Evolutionary conservation across 306 rosid species (phyloP).

Genomic region (Dalbergia cultrata): DNA sequence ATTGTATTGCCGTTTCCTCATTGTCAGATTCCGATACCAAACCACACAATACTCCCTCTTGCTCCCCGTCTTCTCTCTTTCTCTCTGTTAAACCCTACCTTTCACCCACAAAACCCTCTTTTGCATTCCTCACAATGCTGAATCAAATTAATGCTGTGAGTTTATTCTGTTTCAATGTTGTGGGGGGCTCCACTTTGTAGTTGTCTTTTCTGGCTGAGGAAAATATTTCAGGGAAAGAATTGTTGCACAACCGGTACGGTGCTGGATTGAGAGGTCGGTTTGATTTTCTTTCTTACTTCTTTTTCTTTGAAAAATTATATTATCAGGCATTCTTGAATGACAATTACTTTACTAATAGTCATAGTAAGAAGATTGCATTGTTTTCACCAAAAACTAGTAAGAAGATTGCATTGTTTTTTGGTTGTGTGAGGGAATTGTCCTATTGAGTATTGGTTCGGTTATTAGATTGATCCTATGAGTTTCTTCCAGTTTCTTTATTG

Average conservation of each 20-base stretch:
- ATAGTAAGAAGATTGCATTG: background rate
- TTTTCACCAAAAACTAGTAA: too few species aligned
- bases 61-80: background rate
- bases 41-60: background rate
- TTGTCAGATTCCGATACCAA: conserved; percentile 1
- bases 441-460: too few species aligned
- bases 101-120: background rate
- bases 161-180: background rate
- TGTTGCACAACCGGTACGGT: background rate
- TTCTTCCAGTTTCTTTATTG: too few species aligned
- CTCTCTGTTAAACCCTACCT: conserved; percentile 39
- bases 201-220: background rate
- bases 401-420: background rate
- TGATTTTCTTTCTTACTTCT: background rate
- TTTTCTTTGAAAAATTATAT: background rate
- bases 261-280: background rate
- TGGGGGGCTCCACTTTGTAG: too few species aligned
- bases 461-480: too few species aligned
- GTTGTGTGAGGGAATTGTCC: background rate
- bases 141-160: background rate
- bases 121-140: background rate
- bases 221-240: conserved; percentile 13
- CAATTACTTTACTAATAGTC: too few species aligned
- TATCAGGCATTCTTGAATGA: background rate
- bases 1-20: background rate